Evolutionary conservation across 1,139 yeast species (phyloP).

Genomic region (Hansenula sp.): DNA sequence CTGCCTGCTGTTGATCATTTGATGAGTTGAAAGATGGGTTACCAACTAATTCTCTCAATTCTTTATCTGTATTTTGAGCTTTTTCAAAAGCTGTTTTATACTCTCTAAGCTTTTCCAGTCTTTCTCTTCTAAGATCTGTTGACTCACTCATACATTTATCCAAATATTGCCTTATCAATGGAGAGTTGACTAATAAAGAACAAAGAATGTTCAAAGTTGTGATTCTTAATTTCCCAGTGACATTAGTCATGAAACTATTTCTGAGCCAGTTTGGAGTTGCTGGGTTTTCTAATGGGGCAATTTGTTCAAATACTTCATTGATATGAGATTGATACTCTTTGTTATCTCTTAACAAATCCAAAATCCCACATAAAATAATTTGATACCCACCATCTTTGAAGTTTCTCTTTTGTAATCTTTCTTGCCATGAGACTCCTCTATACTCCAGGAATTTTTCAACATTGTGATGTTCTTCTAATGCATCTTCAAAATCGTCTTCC

Average conservation of each 20-base stretch:
- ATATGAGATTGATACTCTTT: constrained; percentile 48
- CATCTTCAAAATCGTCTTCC: constrained; percentile 18
- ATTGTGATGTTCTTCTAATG: constrained; percentile 19
- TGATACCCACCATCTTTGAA: constrained; percentile 90
- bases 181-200: constrained; percentile 53
- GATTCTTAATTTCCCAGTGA: constrained; percentile 48
- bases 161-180: constrained; percentile 55
- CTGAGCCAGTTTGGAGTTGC: constrained; percentile 48
- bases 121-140: constrained; percentile 57
- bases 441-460: constrained; percentile 54
- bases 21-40: neutral
- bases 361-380: constrained; percentile 65
- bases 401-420: constrained; percentile 64
- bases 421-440: constrained; percentile 70
- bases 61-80: constrained; percentile 42
- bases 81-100: constrained; percentile 46
- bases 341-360: constrained; percentile 50
- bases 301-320: constrained; percentile 38
- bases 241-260: constrained; percentile 42
- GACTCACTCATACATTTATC: constrained; percentile 68
- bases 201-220: constrained; percentile 51
- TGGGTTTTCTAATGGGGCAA: constrained; percentile 54
- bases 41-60: constrained; percentile 16
- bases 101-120: constrained; percentile 65
- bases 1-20: constrained; percentile 17